These are phyloP conservation scores for Cafeteria roenbergensis DNA, from an alignment of 108 stramenopile species.

Conservation along the genomic window DNA sequence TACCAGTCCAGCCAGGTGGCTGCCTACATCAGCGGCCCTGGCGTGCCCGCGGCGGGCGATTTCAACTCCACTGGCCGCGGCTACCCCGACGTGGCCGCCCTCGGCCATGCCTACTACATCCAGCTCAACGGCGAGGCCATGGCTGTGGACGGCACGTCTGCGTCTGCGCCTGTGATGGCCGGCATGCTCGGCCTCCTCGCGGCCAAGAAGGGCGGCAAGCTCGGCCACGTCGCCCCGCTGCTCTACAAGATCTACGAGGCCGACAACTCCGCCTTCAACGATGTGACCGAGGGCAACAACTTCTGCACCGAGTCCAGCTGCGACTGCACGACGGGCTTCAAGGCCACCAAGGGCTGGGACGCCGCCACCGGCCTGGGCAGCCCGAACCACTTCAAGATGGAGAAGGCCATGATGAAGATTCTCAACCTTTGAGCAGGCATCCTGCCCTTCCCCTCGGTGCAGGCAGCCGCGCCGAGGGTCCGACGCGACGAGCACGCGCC, in stretches of 20 bases:
- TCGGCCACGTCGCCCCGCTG: conserved; percentile 28
- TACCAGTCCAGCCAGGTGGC: conserved; percentile 14
- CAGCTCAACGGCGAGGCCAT: neutral
- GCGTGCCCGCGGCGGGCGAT: neutral
- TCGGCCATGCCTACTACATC: conserved; percentile 12
- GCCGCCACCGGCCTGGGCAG: conserved; percentile 22
- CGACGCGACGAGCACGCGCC: too few species aligned
- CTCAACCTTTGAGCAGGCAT: too few species aligned
- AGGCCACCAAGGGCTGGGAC: conserved; percentile 26
- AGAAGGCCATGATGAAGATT: neutral
- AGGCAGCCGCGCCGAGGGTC: too few species aligned
- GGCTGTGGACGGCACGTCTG: conserved; percentile 21
- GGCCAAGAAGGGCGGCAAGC: conserved; percentile 7
- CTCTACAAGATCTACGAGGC: conserved; percentile 12
- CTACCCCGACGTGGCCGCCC: conserved; percentile 29
- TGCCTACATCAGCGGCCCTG: neutral
- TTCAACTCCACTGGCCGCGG: conserved; percentile 25
- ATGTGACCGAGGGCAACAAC: conserved; percentile 22
- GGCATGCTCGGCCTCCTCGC: conserved; percentile 26
- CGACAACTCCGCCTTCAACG: conserved; percentile 7
- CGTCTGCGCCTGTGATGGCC: conserved; percentile 16
- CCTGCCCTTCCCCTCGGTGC: too few species aligned
- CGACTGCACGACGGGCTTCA: conserved; percentile 21
- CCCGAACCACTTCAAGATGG: conserved; percentile 13
- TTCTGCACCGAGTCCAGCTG: neutral